Conservation (phyloP, 257 asterid species). For the Scutellaria galericulata region DNA sequence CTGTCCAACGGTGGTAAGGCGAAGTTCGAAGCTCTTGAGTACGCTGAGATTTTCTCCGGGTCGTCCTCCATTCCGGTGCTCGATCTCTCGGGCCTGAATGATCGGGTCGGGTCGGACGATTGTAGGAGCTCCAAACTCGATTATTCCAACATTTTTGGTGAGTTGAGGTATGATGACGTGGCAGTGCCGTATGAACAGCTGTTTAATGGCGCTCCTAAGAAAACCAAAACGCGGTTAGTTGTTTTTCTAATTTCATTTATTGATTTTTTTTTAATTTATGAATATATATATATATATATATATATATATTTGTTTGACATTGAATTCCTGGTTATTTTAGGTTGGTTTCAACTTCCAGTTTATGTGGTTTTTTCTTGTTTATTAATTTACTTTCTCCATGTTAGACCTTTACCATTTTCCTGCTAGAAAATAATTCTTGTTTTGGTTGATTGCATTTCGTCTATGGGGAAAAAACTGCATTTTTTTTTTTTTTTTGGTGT, state of each 20-base stretch:
- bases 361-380: slow-evolving; percentile 7
- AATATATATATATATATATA: too few species aligned
- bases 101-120: slow-evolving; percentile 43
- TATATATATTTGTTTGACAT: neutral
- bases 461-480: neutral
- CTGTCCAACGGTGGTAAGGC: slow-evolving; percentile 38
- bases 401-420: neutral
- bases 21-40: slow-evolving; percentile 59
- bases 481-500: neutral
- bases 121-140: slow-evolving; percentile 60
- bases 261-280: neutral
- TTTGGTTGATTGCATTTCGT: slow-evolving; percentile 22
- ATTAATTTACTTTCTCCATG: slow-evolving; percentile 20
- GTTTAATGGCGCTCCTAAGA: slow-evolving; percentile 44
- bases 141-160: slow-evolving; percentile 78
- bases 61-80: slow-evolving; percentile 84
- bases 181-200: slow-evolving; percentile 60
- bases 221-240: slow-evolving; percentile 49
- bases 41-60: slow-evolving; percentile 74
- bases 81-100: slow-evolving; percentile 64
- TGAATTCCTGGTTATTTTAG: neutral
- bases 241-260: neutral
- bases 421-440: neutral
- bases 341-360: neutral
- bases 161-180: slow-evolving; percentile 53